Base-by-base conservation (phyloP, 345 rosid genomes). In the Acer campestre region DNA sequence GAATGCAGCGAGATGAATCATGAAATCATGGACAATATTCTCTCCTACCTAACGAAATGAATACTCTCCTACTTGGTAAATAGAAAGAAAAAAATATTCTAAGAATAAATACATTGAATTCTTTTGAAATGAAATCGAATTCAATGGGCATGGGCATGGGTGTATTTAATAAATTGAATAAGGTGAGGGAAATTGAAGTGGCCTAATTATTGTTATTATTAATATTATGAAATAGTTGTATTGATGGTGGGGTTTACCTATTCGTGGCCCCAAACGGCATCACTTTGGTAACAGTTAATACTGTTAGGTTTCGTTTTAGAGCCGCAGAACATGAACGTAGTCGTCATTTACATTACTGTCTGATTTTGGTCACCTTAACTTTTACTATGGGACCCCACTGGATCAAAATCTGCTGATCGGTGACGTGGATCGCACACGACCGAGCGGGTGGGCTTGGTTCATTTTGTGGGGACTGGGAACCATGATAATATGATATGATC, bases 381-480 rank as follows among this genome's bases (percentile, higher is more conserved):
- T 56, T 58, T 17, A 58, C 25, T 58, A 6, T 7, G 18, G 63
- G 27, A 59, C 63, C 58, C 63, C 5, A 59, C 27, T 18, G 20
- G 27, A 11, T 20, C 25, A 59, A 59, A 59, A 9, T 59, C 63
- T n/a, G 27, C 13, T 20, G 63, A 59, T 9, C 27, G 13, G 20
- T 59, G 63, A 59, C 63, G 63, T 59, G 63, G 63, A 59, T 10
- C 63, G 27, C 63, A 59, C 63, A 59, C 63, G 63, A 35, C 1
- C 38, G 6, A 35, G 38, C 1, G 6, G 38, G 38, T 4, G 12
- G n/a, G 49, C 46, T 46, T 16, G 7, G 6, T 53, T 49, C 58
- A 59, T 20, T 20, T 59, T 7, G 49, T 35, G 23, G 70, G 69
- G 49, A 31, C 46, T 25, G n/a, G n/a, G n/a, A n/a, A n/a, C n/a